Base-by-base conservation (phyloP, 2,329 filamentous ascomycete species). In the Epichloe typhina region DNA sequence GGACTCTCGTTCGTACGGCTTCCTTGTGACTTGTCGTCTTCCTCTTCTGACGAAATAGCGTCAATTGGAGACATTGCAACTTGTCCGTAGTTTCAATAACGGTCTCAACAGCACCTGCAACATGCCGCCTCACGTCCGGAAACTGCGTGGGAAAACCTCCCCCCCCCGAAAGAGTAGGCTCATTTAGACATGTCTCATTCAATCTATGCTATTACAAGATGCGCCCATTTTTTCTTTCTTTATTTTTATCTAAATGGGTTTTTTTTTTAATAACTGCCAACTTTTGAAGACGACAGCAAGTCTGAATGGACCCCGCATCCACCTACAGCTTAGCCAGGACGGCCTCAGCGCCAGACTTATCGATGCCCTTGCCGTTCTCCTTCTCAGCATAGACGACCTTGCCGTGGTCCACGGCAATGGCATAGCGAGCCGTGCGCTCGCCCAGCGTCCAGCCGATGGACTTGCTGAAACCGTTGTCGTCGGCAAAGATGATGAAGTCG, bases 321-420 rank as follows among this genome's bases (percentile, higher is more conserved):
- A 19, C 26, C 42, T 69, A 80, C 57, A 80, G 66, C 66, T 76
- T 75, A 50, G 74, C 64, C 53, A 80, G 63, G 47, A 80, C 72
- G 52, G 69, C 74, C 54, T 79, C 73, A 50, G 75, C 77, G 48
- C 76, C 72, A 21, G 76, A 76, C 54, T 69, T 66, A 52, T 69
- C 69, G 50, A 73, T 71, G 59, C 68, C 69, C 49, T 63, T 63
- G 51, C 70, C 76, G 26, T 69, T 66, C 72, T 94, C 88, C 61
- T 79, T 83, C 69, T 84, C 86, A 54, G 86, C 85, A 67, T 94
- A 94, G 62, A 72, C 74, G 62, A 95, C 77, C 74, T 87, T 91
- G 68, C 88, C 88, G 67, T 94, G 75, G 71, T 90, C 88, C 58
- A 94, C 70, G 61, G 90, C 72, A 66, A 95, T 78, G 60, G 86